Evolutionary conservation across 345 rosid species (phyloP).

Genomic region (Eucalyptus leucophloia): DNA sequence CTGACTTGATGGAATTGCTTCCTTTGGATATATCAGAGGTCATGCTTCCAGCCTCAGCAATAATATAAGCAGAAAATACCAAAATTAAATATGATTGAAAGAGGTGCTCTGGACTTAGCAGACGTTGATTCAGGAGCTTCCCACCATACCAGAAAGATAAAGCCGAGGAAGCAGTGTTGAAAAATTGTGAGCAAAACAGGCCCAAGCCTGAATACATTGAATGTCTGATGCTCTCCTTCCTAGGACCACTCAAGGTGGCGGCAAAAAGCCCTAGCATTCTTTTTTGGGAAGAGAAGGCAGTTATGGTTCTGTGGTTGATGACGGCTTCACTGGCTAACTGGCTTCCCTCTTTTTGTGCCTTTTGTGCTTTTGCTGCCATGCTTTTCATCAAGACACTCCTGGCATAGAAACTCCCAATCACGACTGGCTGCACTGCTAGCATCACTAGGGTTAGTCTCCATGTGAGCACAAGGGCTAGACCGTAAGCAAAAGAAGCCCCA

Average conservation of each 20-base stretch:
- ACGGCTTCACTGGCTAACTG: constrained; percentile 60
- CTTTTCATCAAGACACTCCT: constrained; percentile 43
- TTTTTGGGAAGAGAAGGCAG: constrained; percentile 65
- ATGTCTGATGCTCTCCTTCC: constrained; percentile 38
- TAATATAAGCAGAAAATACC: constrained; percentile 46
- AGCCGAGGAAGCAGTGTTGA: constrained; percentile 44
- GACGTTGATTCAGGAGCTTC: constrained; percentile 22
- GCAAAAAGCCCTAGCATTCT: constrained; percentile 38
- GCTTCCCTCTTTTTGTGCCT: constrained; percentile 65
- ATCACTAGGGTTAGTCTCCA: constrained; percentile 50
- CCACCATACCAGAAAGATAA: constrained; percentile 61
- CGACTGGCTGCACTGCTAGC: constrained; percentile 52
- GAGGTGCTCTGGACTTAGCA: constrained; percentile 29
- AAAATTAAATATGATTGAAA: constrained; percentile 47
- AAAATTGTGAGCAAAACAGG: constrained; percentile 49
- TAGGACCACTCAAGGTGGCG: constrained; percentile 42
- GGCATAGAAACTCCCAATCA: constrained; percentile 44
- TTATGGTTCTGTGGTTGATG: constrained; percentile 59
- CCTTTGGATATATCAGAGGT: constrained; percentile 58
- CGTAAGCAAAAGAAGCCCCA: constrained; percentile 38
- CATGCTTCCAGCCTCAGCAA: constrained; percentile 72
- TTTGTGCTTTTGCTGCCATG: constrained; percentile 47
- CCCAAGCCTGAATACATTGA: constrained; percentile 49
- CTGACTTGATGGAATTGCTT: constrained; percentile 27
- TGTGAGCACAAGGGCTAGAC: constrained; percentile 29